Evolutionary conservation across 768 basidiomycete species (phyloP).

Genomic region (Trichaptum fuscoviolaceum): DNA sequence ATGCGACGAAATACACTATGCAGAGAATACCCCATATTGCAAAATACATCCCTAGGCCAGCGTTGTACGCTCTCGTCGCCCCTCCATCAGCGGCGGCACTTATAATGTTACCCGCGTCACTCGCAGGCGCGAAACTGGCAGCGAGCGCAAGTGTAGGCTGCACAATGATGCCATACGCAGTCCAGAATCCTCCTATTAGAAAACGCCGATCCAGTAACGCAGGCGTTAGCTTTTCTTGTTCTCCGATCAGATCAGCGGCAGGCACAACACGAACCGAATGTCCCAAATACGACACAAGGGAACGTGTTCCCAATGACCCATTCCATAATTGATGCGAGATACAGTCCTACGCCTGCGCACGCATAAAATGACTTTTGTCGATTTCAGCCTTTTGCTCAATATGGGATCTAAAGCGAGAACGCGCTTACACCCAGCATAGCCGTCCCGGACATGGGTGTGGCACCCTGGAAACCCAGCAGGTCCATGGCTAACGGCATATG

Average conservation of each 20-base stretch:
- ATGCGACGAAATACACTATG: slow-evolving; percentile 4
- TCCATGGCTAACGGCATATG: slow-evolving; percentile 7
- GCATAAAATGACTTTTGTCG: slow-evolving; percentile 3
- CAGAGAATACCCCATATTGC: slow-evolving; percentile 7
- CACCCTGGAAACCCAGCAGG: slow-evolving; percentile 8
- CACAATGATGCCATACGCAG: slow-evolving; percentile 5
- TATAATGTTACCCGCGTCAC: slow-evolving; percentile 1
- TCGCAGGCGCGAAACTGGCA: slow-evolving; percentile 6
- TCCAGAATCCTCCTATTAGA: slow-evolving; percentile 8
- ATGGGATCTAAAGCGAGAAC: not conserved
- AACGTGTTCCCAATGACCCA: slow-evolving; percentile 8
- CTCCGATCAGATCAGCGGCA: not conserved
- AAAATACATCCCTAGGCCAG: slow-evolving; percentile 8
- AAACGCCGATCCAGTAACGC: not conserved
- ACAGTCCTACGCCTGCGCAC: slow-evolving; percentile 9
- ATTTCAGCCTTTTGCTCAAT: not conserved
- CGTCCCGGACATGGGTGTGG: slow-evolving; percentile 2
- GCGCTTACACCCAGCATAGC: slow-evolving; percentile 7
- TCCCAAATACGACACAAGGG: slow-evolving; percentile 7
- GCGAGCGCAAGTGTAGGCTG: slow-evolving; percentile 4
- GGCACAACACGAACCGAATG: slow-evolving; percentile 3
- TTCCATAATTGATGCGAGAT: slow-evolving; percentile 5
- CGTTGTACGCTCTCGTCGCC: slow-evolving; percentile 6
- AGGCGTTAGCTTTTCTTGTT: not conserved
- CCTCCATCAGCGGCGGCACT: slow-evolving; percentile 2